Conservation (phyloP, 768 basidiomycete genomes). For the Gymnopilus junonius region DNA sequence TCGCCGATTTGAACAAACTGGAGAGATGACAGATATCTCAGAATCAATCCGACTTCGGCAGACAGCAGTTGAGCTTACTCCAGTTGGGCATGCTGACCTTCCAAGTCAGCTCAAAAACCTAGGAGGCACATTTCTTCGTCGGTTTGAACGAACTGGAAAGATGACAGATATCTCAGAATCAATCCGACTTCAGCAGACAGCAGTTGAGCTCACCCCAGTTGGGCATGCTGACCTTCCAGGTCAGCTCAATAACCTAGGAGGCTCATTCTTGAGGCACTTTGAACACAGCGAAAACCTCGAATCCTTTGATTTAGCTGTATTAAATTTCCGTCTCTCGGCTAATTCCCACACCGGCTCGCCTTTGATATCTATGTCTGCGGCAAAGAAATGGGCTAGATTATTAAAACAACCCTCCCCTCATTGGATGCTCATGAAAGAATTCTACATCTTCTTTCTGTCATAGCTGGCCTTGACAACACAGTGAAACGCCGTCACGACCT, state of each 20-base stretch:
- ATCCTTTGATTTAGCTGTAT: not conserved
- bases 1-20: not conserved
- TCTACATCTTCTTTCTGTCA: conserved; percentile 15
- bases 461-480: conserved; percentile 22
- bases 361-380: not conserved
- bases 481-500: conserved; percentile 12
- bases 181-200: not conserved
- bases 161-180: not conserved
- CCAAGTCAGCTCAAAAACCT: not conserved
- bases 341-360: not conserved
- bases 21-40: not conserved
- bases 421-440: conserved; percentile 14
- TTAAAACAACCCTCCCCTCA: not conserved
- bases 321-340: not conserved
- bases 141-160: not conserved
- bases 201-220: not conserved
- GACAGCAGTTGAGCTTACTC: not conserved
- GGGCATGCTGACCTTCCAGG: not conserved
- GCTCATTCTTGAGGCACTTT: too few relatives aligned
- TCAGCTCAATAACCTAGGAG: not conserved
- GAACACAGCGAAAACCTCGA: not conserved
- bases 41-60: not conserved
- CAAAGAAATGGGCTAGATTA: not conserved
- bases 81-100: not conserved
- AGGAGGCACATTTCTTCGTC: not conserved